These are phyloP conservation scores for Diaporthe destruens DNA, from an alignment of 2,329 filamentous ascomycete species.

Conservation along the genomic window DNA sequence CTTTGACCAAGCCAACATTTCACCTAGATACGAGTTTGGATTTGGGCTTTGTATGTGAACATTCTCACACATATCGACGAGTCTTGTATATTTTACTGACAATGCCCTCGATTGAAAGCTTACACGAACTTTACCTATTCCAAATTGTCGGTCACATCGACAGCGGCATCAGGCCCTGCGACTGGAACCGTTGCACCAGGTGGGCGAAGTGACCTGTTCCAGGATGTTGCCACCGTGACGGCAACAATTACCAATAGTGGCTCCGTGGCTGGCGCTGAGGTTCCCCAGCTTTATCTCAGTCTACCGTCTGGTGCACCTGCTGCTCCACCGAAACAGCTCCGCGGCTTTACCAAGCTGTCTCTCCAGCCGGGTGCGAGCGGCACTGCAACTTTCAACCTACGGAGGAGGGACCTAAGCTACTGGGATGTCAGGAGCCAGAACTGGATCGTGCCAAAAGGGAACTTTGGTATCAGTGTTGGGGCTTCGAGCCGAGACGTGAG, in stretches of 20 bases:
- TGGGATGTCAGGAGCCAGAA: conserved; percentile 72
- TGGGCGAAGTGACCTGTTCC: conserved; percentile 60
- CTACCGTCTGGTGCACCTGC: conserved; percentile 55
- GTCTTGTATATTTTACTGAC: background rate
- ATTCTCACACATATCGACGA: background rate
- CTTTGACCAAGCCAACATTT: conserved; percentile 69
- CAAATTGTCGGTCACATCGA: conserved; percentile 57
- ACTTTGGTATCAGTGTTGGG: conserved; percentile 58
- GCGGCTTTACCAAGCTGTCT: conserved; percentile 72
- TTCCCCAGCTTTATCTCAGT: conserved; percentile 71
- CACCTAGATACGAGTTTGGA: conserved; percentile 73
- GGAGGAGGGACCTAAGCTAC: conserved; percentile 72
- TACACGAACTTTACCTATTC: conserved; percentile 77
- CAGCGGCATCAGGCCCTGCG: conserved; percentile 55
- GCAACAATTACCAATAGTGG: conserved; percentile 76
- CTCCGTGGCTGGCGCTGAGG: conserved; percentile 70
- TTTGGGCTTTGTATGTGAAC: conserved; percentile 66
- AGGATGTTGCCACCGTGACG: conserved; percentile 62
- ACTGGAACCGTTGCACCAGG: conserved; percentile 56
- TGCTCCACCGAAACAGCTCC: conserved; percentile 63
- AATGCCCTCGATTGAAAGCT: conserved; percentile 53
- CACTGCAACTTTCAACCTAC: conserved; percentile 65
- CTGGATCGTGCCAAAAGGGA: conserved; percentile 67
- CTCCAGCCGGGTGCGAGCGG: conserved; percentile 61
- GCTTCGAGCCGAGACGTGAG: conserved; percentile 61